These are phyloP conservation scores for Carpinus viminea DNA, from an alignment of 306 rosid species.

Conservation along the genomic window DNA sequence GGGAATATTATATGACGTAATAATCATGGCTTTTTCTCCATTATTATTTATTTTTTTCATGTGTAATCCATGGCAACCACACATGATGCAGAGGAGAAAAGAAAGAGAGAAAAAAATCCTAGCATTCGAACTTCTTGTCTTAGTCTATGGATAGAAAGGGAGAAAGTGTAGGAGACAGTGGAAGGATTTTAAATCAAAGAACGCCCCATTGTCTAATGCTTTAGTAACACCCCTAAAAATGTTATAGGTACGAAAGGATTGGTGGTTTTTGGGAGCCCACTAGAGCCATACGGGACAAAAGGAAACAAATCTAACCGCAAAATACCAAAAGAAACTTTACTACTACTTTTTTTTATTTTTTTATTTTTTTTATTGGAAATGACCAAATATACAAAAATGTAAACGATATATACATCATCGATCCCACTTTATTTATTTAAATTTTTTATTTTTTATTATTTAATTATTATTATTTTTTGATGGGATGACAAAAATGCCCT, in stretches of 20 bases:
- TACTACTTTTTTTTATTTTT: no score
- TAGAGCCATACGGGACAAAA: conserved; percentile 40
- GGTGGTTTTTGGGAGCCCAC: conserved; percentile 27
- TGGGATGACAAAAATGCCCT: conserved; percentile 19
- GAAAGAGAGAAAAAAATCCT: neutral
- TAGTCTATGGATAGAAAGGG: conserved; percentile 1
- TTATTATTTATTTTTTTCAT: conserved; percentile 7
- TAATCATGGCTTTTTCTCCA: neutral
- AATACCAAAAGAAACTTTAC: conserved; percentile 42
- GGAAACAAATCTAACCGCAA: conserved; percentile 38
- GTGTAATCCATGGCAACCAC: conserved; percentile 24
- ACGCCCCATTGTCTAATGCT: conserved; percentile 19
- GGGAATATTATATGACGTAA: neutral
- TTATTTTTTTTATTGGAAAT: conserved; percentile 38
- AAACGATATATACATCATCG: neutral
- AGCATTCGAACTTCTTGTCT: conserved; percentile 7
- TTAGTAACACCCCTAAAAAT: conserved; percentile 36
- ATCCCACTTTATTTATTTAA: neutral
- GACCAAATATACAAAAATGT: conserved; percentile 26
- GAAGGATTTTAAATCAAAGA: conserved; percentile 28
- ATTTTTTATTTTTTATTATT: no score
- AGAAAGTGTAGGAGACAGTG: conserved; percentile 11
- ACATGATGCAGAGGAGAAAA: neutral
- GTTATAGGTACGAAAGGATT: conserved; percentile 19
- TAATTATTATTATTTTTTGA: neutral